A percentile compares a stretch with the other conserved stretches of the same genome.
These are phyloP conservation scores for Debaryomycetaceae sp. DNA, from an alignment of 1,139 yeast species.

Conservation along the genomic window DNA sequence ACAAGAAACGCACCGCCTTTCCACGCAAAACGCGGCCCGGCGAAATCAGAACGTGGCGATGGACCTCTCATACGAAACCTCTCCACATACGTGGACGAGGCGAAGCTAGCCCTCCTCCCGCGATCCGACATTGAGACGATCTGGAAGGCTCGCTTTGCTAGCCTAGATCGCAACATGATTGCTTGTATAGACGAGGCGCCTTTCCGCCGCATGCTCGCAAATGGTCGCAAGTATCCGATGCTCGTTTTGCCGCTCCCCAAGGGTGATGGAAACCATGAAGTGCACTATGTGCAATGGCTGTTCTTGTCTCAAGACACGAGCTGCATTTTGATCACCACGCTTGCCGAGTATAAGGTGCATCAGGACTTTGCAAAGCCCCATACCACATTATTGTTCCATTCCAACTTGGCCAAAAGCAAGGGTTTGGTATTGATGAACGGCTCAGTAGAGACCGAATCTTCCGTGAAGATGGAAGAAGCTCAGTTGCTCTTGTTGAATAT, in stretches of 20 bases:
- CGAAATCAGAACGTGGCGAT: too few relatives aligned
- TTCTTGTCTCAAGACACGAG: slow-evolving; percentile 78
- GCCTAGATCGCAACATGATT: slow-evolving; percentile 47
- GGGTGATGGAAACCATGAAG: slow-evolving; percentile 51
- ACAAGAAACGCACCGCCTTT: slow-evolving; percentile 39
- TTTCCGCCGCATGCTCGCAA: slow-evolving; percentile 49
- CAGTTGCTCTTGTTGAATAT: slow-evolving; percentile 68
- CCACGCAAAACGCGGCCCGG: slow-evolving; percentile 39
- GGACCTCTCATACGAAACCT: too few relatives aligned
- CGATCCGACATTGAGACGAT: slow-evolving; percentile 62
- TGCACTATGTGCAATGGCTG: slow-evolving; percentile 92
- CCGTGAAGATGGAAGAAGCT: slow-evolving; percentile 59
- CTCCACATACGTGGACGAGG: slow-evolving; percentile 58
- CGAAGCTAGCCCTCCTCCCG: slow-evolving; percentile 48
- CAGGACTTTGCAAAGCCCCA: slow-evolving; percentile 92
- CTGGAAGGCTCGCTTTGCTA: slow-evolving; percentile 82
- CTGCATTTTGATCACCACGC: slow-evolving; percentile 84
- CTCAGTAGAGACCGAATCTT: slow-evolving; percentile 59
- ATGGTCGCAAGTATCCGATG: slow-evolving; percentile 67
- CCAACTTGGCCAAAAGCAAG: slow-evolving; percentile 56
- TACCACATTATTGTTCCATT: slow-evolving; percentile 81
- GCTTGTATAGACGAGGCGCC: slow-evolving; percentile 51
- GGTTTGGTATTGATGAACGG: slow-evolving; percentile 82
- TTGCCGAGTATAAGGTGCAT: slow-evolving; percentile 87
- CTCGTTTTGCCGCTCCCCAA: slow-evolving; percentile 65